Evolutionary conservation across 139 green algal species (phyloP).

Genomic region (Astrephomene gubernaculifera): DNA sequence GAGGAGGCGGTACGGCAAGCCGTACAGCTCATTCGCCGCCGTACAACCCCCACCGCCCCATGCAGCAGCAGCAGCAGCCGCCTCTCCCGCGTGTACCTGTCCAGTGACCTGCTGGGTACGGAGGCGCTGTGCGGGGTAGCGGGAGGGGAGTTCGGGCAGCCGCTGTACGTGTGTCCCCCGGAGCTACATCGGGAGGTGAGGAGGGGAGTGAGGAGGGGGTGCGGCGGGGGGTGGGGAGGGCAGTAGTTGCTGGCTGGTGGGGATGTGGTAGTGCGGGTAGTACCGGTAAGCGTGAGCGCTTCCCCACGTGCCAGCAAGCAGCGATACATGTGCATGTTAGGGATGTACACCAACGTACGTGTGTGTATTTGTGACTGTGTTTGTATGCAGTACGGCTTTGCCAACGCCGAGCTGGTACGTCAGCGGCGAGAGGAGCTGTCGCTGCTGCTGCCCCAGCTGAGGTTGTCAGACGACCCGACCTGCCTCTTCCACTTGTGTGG

Average conservation of each 20-base stretch:
- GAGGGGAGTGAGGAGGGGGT: too few species aligned
- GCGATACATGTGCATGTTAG: too few species aligned
- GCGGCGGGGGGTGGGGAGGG: too few species aligned
- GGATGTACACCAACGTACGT: too few species aligned
- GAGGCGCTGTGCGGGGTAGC: constrained; percentile 18
- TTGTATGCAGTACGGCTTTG: constrained; percentile 45
- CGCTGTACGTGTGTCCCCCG: constrained; percentile 24
- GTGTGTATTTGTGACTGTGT: too few species aligned
- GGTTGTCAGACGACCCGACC: constrained; percentile 1
- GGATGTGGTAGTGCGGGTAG: too few species aligned
- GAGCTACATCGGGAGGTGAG: constrained; percentile 17
- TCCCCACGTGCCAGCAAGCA: too few species aligned
- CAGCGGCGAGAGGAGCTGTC: constrained; percentile 10
- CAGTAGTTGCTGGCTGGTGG: too few species aligned
- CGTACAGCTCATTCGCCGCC: neutral
- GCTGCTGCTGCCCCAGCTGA: neutral
- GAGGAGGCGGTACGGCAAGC: constrained; percentile 20
- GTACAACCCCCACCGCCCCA: too few species aligned
- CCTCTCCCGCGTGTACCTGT: neutral
- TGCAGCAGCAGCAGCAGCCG: neutral
- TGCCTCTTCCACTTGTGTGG: constrained; percentile 36
- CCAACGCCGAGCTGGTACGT: constrained; percentile 18
- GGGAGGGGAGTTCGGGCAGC: neutral
- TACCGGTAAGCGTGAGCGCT: too few species aligned
- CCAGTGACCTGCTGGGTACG: constrained; percentile 11